Conservation (phyloP, 2,329 filamentous ascomycete species). For the Talaromyces sp. region DNA sequence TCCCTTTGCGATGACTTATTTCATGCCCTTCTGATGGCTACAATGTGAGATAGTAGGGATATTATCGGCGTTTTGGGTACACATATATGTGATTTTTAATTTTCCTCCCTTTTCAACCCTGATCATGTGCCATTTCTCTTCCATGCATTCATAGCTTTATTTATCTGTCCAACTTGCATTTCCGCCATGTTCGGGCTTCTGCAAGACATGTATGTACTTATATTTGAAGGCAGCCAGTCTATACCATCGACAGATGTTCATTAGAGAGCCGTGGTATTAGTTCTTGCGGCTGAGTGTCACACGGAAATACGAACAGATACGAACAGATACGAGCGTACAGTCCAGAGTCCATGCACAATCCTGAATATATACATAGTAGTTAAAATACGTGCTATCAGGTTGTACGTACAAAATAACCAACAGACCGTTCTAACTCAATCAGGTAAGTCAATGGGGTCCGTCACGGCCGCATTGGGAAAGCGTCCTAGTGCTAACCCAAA, state of each 20-base stretch:
- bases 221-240: neutral
- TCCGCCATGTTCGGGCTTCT: neutral
- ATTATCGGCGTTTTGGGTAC: slow-evolving; percentile 13
- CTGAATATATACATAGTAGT: neutral
- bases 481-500: neutral
- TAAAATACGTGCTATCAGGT: too few species aligned
- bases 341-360: neutral
- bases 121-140: neutral
- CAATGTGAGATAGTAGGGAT: slow-evolving; percentile 8
- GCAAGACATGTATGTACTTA: slow-evolving; percentile 8
- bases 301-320: neutral
- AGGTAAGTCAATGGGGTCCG: neutral
- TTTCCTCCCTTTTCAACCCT: neutral
- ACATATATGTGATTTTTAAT: slow-evolving; percentile 3
- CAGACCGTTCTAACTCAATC: neutral
- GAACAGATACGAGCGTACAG: neutral
- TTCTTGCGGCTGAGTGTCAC: neutral
- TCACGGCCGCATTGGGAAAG: neutral
- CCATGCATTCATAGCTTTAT: slow-evolving; percentile 1
- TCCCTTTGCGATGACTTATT: slow-evolving; percentile 10
- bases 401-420: neutral
- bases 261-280: neutral
- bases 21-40: neutral
- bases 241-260: neutral
- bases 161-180: neutral